Evolutionary conservation across 2,329 filamentous ascomycete species (phyloP).

Genomic region (Diaporthe batatas): DNA sequence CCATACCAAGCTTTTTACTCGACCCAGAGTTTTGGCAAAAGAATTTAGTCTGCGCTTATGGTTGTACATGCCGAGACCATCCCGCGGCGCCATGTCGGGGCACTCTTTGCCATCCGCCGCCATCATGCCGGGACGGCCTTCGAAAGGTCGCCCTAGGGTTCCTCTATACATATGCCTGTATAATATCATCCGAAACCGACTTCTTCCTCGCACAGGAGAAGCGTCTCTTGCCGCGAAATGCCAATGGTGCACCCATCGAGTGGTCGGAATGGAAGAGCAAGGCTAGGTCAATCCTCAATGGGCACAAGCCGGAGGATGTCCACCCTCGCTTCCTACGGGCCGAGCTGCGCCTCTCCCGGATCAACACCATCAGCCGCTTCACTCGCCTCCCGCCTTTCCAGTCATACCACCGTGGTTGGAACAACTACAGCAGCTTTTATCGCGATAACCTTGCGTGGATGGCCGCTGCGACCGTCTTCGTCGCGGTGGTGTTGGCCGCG

Average conservation of each 20-base stretch:
- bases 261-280: not conserved
- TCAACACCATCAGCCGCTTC: constrained; percentile 43
- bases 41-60: not conserved
- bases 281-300: constrained; percentile 39
- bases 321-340: constrained; percentile 45
- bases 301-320: constrained; percentile 34
- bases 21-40: not conserved
- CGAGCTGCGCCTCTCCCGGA: constrained; percentile 44
- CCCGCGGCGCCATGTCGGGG: no score
- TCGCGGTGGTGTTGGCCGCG: not conserved
- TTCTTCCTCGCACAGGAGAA: not conserved
- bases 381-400: constrained; percentile 37
- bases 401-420: constrained; percentile 39
- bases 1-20: not conserved
- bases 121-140: not conserved
- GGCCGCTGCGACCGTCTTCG: not conserved
- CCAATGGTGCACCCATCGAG: not conserved
- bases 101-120: no score
- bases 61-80: not conserved
- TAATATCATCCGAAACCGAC: not conserved
- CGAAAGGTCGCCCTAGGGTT: not conserved
- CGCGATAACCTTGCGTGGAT: constrained; percentile 3
- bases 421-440: constrained; percentile 40
- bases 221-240: not conserved
- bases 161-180: constrained; percentile 3